These are phyloP conservation scores for Stellera chamaejasme DNA, from an alignment of 345 rosid species.

Conservation along the genomic window DNA sequence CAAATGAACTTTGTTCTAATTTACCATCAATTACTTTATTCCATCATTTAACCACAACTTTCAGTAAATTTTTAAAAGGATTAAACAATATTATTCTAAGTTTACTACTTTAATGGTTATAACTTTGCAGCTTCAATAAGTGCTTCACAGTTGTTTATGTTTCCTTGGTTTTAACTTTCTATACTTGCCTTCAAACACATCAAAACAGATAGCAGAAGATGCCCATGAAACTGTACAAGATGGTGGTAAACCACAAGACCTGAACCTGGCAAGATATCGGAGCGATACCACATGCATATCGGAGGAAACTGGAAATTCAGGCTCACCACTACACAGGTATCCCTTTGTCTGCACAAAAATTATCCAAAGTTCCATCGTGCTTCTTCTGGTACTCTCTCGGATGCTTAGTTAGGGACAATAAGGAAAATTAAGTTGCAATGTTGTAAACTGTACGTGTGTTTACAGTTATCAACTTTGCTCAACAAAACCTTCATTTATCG, in stretches of 20 bases:
- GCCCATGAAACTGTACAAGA: slow-evolving; percentile 7
- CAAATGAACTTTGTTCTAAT: too few species aligned
- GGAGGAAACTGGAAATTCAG: slow-evolving; percentile 15
- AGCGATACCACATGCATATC: slow-evolving; percentile 7
- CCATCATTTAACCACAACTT: too few species aligned
- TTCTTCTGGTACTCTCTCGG: too few species aligned
- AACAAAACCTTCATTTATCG: slow-evolving; percentile 4
- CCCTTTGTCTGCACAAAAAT: slow-evolving; percentile 1
- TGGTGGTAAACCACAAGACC: slow-evolving; percentile 14
- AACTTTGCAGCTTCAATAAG: too few species aligned
- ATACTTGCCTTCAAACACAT: slow-evolving; percentile 6
- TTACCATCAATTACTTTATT: too few species aligned
- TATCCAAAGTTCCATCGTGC: neutral
- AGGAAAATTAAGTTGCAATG: slow-evolving; percentile 3
- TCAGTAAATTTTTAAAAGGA: too few species aligned
- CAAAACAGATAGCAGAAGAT: slow-evolving; percentile 23
- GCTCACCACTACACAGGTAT: slow-evolving; percentile 31
- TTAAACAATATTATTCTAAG: too few species aligned
- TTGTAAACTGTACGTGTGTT: too few species aligned
- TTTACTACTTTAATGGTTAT: too few species aligned
- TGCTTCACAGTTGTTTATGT: too few species aligned
- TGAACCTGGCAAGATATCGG: neutral
- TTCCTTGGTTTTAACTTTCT: slow-evolving; percentile 1
- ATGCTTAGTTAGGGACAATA: neutral
- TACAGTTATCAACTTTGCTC: too few species aligned